These are phyloP conservation scores for Aspergillus neoniger DNA, from an alignment of 2,329 filamentous ascomycete genomes.

Conservation along the genomic window DNA sequence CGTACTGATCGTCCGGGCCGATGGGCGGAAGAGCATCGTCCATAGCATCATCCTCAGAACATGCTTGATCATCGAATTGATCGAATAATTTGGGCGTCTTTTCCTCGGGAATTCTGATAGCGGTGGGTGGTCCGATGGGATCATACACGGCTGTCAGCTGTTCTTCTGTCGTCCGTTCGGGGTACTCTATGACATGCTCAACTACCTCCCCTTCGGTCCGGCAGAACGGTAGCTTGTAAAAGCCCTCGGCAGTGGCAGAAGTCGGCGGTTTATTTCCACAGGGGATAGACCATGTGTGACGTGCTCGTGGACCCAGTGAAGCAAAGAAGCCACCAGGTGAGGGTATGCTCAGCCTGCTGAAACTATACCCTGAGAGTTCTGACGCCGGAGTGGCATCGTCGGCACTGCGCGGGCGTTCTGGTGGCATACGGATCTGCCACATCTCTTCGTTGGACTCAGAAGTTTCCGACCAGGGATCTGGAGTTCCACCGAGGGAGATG, in stretches of 20 bases:
- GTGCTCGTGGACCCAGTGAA: slow-evolving; percentile 71
- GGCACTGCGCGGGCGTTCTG: slow-evolving; percentile 49
- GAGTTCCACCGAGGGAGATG: slow-evolving; percentile 59
- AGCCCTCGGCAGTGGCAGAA: slow-evolving; percentile 87
- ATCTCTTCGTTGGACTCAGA: slow-evolving; percentile 61
- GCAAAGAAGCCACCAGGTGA: slow-evolving; percentile 93
- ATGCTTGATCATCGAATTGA: slow-evolving; percentile 31
- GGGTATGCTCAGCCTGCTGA: slow-evolving; percentile 83
- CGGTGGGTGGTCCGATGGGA: slow-evolving; percentile 37
- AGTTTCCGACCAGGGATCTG: slow-evolving; percentile 42
- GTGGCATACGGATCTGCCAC: slow-evolving; percentile 58
- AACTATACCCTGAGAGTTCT: slow-evolving; percentile 64
- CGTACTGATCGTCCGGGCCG: slow-evolving; percentile 56
- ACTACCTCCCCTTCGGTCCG: slow-evolving; percentile 53
- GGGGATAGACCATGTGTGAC: slow-evolving; percentile 78
- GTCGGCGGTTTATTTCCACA: slow-evolving; percentile 65
- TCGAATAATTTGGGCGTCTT: slow-evolving; percentile 30
- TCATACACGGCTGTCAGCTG: slow-evolving; percentile 39
- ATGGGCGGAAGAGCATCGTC: slow-evolving; percentile 63
- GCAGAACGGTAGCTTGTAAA: slow-evolving; percentile 83
- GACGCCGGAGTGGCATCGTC: slow-evolving; percentile 54
- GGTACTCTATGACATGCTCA: slow-evolving; percentile 68
- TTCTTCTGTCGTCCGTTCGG: slow-evolving; percentile 41
- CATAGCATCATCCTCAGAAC: slow-evolving; percentile 27
- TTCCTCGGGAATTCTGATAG: slow-evolving; percentile 52